These are phyloP conservation scores for Erythrobasidium hasegawianum DNA, from an alignment of 1,284 basidiomycete species.

Conservation along the genomic window DNA sequence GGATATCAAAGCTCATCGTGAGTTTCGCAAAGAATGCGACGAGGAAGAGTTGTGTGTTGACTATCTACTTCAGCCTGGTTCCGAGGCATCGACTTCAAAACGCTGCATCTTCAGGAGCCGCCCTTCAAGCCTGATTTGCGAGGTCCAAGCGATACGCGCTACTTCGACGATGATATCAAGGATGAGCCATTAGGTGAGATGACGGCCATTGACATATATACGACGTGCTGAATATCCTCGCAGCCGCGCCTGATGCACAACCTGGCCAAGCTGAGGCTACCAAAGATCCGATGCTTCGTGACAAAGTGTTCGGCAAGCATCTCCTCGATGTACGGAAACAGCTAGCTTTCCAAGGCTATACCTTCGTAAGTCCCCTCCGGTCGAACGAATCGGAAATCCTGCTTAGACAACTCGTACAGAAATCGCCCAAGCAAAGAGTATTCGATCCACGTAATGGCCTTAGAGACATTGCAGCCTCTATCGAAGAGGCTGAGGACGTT, in stretches of 20 bases:
- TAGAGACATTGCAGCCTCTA: slow-evolving; percentile 18
- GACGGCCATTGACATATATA: neutral
- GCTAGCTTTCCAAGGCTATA: slow-evolving; percentile 44
- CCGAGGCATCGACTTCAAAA: slow-evolving; percentile 74
- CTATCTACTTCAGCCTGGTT: slow-evolving; percentile 60
- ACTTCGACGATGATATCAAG: slow-evolving; percentile 71
- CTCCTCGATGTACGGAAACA: slow-evolving; percentile 81
- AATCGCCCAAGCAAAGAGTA: slow-evolving; percentile 14
- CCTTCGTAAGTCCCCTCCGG: slow-evolving; percentile 12
- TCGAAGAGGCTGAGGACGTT: slow-evolving; percentile 15
- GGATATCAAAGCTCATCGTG: slow-evolving; percentile 66
- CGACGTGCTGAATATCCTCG: slow-evolving; percentile 57
- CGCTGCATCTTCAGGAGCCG: slow-evolving; percentile 71
- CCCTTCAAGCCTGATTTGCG: slow-evolving; percentile 81
- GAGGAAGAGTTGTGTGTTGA: no score
- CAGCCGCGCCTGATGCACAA: slow-evolving; percentile 61
- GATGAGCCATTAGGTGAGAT: slow-evolving; percentile 55
- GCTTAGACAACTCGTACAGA: neutral
- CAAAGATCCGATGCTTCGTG: slow-evolving; percentile 77
- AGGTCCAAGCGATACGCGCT: slow-evolving; percentile 50
- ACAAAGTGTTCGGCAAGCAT: slow-evolving; percentile 76
- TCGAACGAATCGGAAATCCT: neutral
- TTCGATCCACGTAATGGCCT: slow-evolving; percentile 35
- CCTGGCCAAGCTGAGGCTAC: slow-evolving; percentile 73
- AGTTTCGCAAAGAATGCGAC: no score